phyloP scores from a whole-genome alignment of 208 protist genomes.

The Balamuthia mandrillaris region DNA sequence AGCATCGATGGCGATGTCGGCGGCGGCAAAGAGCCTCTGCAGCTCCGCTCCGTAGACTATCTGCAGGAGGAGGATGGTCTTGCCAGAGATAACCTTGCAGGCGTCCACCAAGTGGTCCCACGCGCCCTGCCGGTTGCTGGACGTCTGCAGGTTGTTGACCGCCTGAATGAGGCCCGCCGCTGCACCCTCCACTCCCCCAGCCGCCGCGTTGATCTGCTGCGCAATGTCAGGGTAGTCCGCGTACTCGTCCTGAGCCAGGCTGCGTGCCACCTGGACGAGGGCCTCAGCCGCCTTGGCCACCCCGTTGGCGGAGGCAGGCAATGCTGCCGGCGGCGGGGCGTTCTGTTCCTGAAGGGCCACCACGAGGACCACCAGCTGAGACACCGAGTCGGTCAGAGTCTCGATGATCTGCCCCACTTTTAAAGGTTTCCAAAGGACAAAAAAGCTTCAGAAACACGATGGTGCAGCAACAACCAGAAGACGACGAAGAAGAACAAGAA shows the following conservation, averaged over 20 bases:
- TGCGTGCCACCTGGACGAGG: background rate
- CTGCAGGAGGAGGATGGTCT: constrained; percentile 40
- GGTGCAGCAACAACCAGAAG: no score
- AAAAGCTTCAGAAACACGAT: no score
- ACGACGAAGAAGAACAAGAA: no score
- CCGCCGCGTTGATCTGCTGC: background rate
- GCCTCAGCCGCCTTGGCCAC: background rate
- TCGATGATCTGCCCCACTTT: constrained; percentile 44
- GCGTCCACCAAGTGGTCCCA: constrained; percentile 29
- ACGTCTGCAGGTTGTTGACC: background rate
- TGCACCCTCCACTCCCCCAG: constrained; percentile 28
- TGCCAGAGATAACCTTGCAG: constrained; percentile 35
- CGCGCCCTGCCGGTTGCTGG: background rate
- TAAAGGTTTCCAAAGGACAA: no score
- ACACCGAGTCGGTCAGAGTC: constrained; percentile 26
- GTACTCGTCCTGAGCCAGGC: constrained; percentile 24
- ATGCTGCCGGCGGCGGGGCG: constrained; percentile 2
- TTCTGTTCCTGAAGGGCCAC: constrained; percentile 39
- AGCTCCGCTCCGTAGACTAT: constrained; percentile 34
- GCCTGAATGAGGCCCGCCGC: background rate
- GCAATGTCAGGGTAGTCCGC: constrained; percentile 13
- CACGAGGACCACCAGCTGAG: constrained; percentile 34
- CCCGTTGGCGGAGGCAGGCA: background rate
- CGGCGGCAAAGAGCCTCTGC: constrained; percentile 4
- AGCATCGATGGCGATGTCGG: background rate